phyloP scores from a whole-genome alignment of 2,329 filamentous ascomycete species.

The Cercospora zeae-maydis region DNA sequence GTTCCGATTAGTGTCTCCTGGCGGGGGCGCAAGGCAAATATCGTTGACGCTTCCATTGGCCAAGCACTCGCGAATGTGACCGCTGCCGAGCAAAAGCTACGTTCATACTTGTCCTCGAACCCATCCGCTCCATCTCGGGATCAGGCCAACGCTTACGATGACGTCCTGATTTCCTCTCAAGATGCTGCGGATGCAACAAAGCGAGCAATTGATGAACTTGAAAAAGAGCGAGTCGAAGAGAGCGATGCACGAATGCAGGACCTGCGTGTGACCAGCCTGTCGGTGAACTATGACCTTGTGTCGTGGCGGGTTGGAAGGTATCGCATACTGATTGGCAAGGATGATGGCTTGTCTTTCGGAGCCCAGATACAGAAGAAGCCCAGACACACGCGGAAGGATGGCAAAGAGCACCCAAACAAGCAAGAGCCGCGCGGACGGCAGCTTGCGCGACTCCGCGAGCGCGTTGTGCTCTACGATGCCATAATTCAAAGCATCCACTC shows the following conservation, averaged over 20 bases:
- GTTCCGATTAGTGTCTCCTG: constrained; percentile 75
- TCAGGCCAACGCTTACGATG: constrained; percentile 83
- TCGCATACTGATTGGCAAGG: constrained; percentile 75
- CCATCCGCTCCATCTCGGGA: constrained; percentile 52
- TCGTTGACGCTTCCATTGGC: constrained; percentile 90
- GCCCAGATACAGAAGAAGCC: constrained; percentile 55
- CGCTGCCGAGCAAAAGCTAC: constrained; percentile 52
- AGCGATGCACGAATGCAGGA: constrained; percentile 86
- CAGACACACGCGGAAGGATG: constrained; percentile 48
- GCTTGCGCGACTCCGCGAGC: constrained; percentile 76
- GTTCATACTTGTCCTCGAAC: constrained; percentile 45
- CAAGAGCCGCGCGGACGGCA: constrained; percentile 70
- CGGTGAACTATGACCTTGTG: constrained; percentile 89
- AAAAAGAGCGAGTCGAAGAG: constrained; percentile 75
- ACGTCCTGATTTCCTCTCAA: constrained; percentile 83
- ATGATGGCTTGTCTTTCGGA: constrained; percentile 67
- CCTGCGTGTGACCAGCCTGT: constrained; percentile 85
- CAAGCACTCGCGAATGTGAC: constrained; percentile 71
- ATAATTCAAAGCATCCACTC: constrained; percentile 87
- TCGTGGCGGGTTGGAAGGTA: constrained; percentile 95
- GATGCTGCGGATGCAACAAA: constrained; percentile 93
- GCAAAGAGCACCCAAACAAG: constrained; percentile 47
- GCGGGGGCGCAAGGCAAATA: constrained; percentile 78
- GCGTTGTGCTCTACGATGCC: constrained; percentile 84
- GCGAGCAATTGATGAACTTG: constrained; percentile 85